A percentile compares a stretch with the other conserved stretches of the same genome.
phyloP scores from a whole-genome alignment of 257 asterid species.

The Petrea volubilis region DNA sequence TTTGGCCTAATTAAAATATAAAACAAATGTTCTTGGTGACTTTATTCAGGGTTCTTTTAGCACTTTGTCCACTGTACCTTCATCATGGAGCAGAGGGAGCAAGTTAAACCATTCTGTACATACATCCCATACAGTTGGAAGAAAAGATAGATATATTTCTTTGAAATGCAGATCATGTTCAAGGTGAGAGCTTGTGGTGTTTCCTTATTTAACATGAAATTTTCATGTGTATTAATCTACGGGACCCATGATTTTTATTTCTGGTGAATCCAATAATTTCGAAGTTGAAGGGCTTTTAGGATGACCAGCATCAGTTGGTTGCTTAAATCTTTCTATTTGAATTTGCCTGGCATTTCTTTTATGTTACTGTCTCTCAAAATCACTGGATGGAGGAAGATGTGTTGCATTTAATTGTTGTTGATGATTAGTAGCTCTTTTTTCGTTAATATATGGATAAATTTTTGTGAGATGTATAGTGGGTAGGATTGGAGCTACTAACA shows the following conservation, averaged over 20 bases:
- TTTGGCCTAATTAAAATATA: neutral
- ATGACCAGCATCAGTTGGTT: neutral
- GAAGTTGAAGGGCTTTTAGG: neutral
- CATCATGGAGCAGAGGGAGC: slow-evolving; percentile 34
- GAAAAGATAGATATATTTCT: slow-evolving; percentile 27
- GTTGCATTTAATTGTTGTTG: neutral
- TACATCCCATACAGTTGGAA: slow-evolving; percentile 15
- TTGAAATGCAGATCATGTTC: slow-evolving; percentile 37
- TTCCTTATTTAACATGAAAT: neutral
- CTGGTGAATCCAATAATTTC: slow-evolving; percentile 3
- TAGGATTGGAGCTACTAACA: neutral
- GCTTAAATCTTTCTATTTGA: neutral
- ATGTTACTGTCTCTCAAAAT: neutral
- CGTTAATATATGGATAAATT: neutral
- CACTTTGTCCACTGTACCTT: slow-evolving; percentile 31
- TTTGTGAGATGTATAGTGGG: neutral
- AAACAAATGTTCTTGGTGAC: neutral
- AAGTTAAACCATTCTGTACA: slow-evolving; percentile 27
- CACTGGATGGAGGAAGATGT: neutral
- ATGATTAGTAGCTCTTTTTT: neutral
- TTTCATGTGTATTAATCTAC: neutral
- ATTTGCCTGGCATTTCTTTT: neutral
- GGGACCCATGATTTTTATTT: neutral
- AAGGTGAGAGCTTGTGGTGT: slow-evolving; percentile 33
- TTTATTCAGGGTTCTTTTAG: slow-evolving; percentile 36